A percentile compares a stretch with the other conserved stretches of the same genome.
These are phyloP conservation scores for Teunomyces tritomae DNA, from an alignment of 805 yeast genomes.

Conservation along the genomic window DNA sequence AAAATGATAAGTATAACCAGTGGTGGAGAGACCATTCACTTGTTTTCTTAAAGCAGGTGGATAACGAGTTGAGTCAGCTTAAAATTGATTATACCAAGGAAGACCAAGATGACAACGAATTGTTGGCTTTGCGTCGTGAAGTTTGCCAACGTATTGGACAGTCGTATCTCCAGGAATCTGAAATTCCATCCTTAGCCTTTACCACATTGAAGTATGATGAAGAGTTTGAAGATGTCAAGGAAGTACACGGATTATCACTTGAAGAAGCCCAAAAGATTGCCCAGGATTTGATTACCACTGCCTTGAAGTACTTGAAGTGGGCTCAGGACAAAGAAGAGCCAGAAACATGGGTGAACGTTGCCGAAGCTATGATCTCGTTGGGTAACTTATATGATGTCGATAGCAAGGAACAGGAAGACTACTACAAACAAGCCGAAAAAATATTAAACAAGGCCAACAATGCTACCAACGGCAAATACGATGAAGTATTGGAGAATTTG, in stretches of 20 bases:
- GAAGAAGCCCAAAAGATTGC: conserved; percentile 51
- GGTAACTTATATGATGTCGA: conserved; percentile 73
- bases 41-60: conserved; percentile 30
- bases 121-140: conserved; percentile 29
- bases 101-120: conserved; percentile 9
- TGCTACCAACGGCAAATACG: conserved; percentile 74
- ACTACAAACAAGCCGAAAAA: conserved; percentile 68
- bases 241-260: conserved; percentile 33
- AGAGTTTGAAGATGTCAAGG: conserved; percentile 33
- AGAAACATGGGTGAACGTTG: conserved; percentile 75
- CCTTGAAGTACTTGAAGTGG: conserved; percentile 53
- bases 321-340: conserved; percentile 75
- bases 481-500: conserved; percentile 59
- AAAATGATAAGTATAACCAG: conserved; percentile 44
- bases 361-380: conserved; percentile 79
- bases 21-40: conserved; percentile 55
- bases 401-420: conserved; percentile 61
- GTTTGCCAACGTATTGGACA: conserved; percentile 59
- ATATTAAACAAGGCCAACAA: conserved; percentile 70
- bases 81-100: conserved; percentile 3
- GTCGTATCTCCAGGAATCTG: conserved; percentile 62
- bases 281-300: conserved; percentile 45
- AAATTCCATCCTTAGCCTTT: conserved; percentile 53
- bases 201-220: conserved; percentile 59
- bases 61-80: conserved; percentile 14